These are phyloP conservation scores for Camelina neglecta DNA, from an alignment of 345 rosid species.

Conservation along the genomic window DNA sequence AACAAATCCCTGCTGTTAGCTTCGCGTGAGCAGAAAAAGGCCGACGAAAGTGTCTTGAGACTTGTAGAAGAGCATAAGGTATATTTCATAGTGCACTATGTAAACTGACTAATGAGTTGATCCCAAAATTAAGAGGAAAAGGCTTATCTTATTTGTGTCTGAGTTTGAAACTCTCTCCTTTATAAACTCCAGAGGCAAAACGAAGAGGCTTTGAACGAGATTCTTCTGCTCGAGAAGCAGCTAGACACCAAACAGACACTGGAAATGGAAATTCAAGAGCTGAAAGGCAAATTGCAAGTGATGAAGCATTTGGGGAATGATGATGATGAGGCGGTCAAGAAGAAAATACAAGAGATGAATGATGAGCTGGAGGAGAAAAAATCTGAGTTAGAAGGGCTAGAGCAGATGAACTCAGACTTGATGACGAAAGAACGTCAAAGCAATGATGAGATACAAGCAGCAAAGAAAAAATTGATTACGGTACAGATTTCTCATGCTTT, in stretches of 20 bases:
- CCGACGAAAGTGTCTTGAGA: constrained; percentile 76
- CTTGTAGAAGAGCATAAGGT: constrained; percentile 92
- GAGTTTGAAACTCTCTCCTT: constrained; percentile 19
- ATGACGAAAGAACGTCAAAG: constrained; percentile 53
- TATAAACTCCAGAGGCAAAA: constrained; percentile 72
- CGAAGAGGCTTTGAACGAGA: constrained; percentile 65
- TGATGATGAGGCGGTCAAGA: constrained; percentile 75
- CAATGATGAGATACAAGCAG: constrained; percentile 53
- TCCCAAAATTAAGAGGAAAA: background rate
- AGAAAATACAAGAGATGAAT: constrained; percentile 75
- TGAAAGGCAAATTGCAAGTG: constrained; percentile 81
- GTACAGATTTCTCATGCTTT: constrained; percentile 37
- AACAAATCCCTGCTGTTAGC: constrained; percentile 75
- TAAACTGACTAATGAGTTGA: background rate
- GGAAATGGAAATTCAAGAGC: constrained; percentile 88
- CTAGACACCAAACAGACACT: constrained; percentile 81
- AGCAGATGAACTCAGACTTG: constrained; percentile 38
- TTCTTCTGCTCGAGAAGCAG: constrained; percentile 72
- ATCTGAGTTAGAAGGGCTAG: constrained; percentile 51
- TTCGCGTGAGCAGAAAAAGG: constrained; percentile 77
- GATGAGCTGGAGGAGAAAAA: constrained; percentile 62
- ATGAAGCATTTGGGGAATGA: constrained; percentile 83
- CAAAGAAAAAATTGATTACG: constrained; percentile 46
- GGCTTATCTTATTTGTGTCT: constrained; percentile 17
- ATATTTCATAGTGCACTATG: constrained; percentile 2